Evolutionary conservation across 2,329 filamentous ascomycete genomes (phyloP), one percentile per base, ranked within the genome.

Genomic region (Pseudonectria foliicola): DNA sequence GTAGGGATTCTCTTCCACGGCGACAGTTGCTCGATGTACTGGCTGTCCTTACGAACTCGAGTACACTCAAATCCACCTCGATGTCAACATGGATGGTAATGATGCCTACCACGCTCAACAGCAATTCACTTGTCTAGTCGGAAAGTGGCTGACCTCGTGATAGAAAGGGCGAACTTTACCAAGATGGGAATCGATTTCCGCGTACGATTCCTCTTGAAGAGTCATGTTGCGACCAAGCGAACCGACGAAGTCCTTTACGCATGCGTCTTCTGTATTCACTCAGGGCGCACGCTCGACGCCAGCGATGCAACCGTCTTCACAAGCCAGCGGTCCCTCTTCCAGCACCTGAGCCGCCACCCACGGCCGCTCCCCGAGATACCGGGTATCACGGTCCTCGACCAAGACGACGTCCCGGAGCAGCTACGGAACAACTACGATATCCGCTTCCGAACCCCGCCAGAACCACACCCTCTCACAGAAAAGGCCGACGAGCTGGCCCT

Each of bases 301-400:
- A 70, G 68, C 44, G 73, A 77, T 31, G 66, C 73, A 3, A 77
- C 73, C 1, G 68, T 77, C 7, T 77, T 77, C 52, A 71, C 73
- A 49, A 68, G 54, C 29, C 67, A 71, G 31, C 66, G 64, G 38
- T 62, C 71, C 30, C 60, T 77, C 4, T 75, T 76, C 38, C 53
- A 60, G 13, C 73, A 77, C 46, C 53, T 77, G 34, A 60, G 70
- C 4, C 65, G 71, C 4, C 73, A 77, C 43, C 62, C 71, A 1
- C 67, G 70, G 1, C 73, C 73, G 1, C 54, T 77, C 1, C 73
- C 73, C 2, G 43, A 59, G 0, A 60, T 77, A 0, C 50, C 63
- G 0, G 72, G 71, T 2, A 39, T 77, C 14, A 65, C 60, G 0
- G 64, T 75, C 1, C 55, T 77, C 7, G 67, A 76, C 16, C 55